Base-by-base conservation (phyloP, 208 protist genomes). In the Leishmania turanica region DNA sequence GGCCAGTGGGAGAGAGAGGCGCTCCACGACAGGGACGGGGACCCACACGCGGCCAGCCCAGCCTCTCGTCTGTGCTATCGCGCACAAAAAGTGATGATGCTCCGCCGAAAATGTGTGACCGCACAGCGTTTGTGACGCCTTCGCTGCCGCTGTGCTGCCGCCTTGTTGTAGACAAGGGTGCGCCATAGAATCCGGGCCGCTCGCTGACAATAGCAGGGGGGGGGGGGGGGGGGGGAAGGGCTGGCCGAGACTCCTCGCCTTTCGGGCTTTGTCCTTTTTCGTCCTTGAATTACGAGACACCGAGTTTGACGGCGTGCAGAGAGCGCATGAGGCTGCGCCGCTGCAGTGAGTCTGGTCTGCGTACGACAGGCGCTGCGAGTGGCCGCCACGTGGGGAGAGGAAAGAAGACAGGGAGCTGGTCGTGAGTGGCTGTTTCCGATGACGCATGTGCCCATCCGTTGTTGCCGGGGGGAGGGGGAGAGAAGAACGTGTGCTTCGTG, bases 1-100 rank as follows among this genome's bases (percentile, higher is more conserved):
- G 9, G 11, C 31, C 27, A 88, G 62, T 21, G 81, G 47, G 27
- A 94, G 73, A 2, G 58, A 13, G 6, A 96, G 84, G 0, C 71
- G 75, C 27, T 81, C 51, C 27, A 88, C 74, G 62, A 93, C 45
- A 13, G 53, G 77, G 15, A 54, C 66, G 0, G 92, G 82, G 17
- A 96, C 90, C 91, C 92, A 96, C 9, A 93, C 68, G 21, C 47
- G 24, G 31, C 69, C 78, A 6, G 42, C 37, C 79, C 89, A 92
- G 2, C 80, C 51, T 1, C 84, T 75, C 15, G 87, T 54, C 4
- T 78, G 58, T 0, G 85, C 82, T 17, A 92, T 54, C 3, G 87
- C 80, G 75, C 86, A 84, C 1, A 94, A 80, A 73, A 95, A 77
- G 7, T 84, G 34, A 37, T 85, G 77, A 58, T 85, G 76, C 27